Evolutionary conservation across 768 basidiomycete species (phyloP).

Genomic region (Termitomyces heimii): DNA sequence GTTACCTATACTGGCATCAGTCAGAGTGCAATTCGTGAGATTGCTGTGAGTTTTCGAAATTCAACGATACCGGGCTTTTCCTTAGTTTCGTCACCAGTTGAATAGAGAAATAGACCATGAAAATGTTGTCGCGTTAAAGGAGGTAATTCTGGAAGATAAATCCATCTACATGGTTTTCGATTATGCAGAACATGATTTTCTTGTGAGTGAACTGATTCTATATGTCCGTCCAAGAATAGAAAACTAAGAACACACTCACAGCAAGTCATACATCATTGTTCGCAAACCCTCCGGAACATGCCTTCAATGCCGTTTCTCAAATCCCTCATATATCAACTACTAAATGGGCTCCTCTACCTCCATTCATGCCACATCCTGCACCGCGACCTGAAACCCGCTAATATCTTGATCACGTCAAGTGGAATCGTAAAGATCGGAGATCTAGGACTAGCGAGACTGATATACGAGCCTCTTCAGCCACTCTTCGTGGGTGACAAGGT

Average conservation of each 20-base stretch:
- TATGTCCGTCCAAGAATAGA: not conserved
- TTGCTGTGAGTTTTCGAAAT: constrained; percentile 57
- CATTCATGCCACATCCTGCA: constrained; percentile 95
- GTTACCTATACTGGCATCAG: constrained; percentile 95
- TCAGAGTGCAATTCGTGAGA: constrained; percentile 96
- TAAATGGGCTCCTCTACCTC: constrained; percentile 92
- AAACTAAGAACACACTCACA: constrained; percentile 20
- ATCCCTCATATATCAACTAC: constrained; percentile 88
- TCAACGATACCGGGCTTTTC: not conserved
- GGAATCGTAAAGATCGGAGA: constrained; percentile 99
- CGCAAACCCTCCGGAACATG: constrained; percentile 75
- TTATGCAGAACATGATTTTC: constrained; percentile 97
- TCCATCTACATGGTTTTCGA: constrained; percentile 99
- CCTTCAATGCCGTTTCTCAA: constrained; percentile 82
- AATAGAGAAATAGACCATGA: constrained; percentile 88
- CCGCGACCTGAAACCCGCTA: constrained; percentile 97
- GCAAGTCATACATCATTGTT: constrained; percentile 99
- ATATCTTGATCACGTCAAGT: constrained; percentile 87
- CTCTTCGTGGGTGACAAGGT: constrained; percentile 95
- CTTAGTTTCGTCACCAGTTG: constrained; percentile 40
- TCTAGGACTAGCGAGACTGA: constrained; percentile 87
- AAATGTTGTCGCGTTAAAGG: constrained; percentile 86
- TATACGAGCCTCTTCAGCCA: constrained; percentile 87
- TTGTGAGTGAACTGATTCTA: constrained; percentile 45
- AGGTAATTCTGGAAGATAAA: constrained; percentile 97